These are phyloP conservation scores for Cyclospora cayetanensis DNA, from an alignment of 169 alveolate genomes.

Conservation along the genomic window DNA sequence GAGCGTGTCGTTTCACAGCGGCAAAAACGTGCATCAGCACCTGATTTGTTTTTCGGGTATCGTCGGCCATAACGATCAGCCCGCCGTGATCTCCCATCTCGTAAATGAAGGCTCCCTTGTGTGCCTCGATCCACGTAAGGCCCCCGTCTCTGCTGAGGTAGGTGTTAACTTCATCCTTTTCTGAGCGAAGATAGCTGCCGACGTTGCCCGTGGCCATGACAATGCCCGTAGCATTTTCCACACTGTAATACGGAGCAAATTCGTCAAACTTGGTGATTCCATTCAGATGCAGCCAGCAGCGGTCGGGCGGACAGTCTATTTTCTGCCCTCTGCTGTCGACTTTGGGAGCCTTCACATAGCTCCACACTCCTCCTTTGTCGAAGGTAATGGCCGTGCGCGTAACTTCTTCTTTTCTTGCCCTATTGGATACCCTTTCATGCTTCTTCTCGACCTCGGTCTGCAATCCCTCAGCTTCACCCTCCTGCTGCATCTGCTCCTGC, in stretches of 20 bases:
- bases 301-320: conserved; percentile 89
- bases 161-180: conserved; percentile 92
- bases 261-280: conserved; percentile 89
- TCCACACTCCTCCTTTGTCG: conserved; percentile 98
- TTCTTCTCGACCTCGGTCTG: conserved; percentile 62
- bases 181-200: conserved; percentile 90
- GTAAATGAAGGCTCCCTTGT: conserved; percentile 97
- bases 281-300: conserved; percentile 95
- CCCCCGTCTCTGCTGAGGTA: conserved; percentile 99
- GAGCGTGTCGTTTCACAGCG: too few species aligned
- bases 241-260: conserved; percentile 95
- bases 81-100: conserved; percentile 99
- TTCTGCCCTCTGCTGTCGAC: conserved; percentile 92
- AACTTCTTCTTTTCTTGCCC: conserved; percentile 72
- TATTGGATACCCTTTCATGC: conserved; percentile 50
- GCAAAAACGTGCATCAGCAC: too few species aligned
- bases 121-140: conserved; percentile 96
- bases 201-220: conserved; percentile 97
- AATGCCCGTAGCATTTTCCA: conserved; percentile 96
- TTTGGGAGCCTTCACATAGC: conserved; percentile 95
- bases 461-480: conserved; percentile 72
- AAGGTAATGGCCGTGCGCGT: conserved; percentile 95
- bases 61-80: conserved; percentile 96
- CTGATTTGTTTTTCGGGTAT: conserved; percentile 75
- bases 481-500: conserved; percentile 73